Conservation (phyloP, 2,329 filamentous ascomycete genomes). For the Conoideocrella luteorostrata region DNA sequence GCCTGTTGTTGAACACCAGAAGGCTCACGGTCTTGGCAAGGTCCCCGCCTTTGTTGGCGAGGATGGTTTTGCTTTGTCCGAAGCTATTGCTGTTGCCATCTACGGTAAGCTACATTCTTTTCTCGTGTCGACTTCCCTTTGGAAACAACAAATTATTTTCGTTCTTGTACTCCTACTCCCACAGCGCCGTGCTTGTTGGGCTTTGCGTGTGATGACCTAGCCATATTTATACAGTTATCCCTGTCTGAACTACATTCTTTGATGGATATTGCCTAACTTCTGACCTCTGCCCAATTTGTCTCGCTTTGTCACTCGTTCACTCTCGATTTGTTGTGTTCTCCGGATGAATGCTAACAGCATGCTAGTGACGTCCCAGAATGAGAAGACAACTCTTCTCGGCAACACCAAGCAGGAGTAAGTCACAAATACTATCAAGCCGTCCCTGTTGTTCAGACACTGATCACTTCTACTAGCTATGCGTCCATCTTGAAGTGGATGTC, state of each 20-base stretch:
- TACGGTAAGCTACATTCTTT: conserved; percentile 72
- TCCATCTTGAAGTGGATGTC: conserved; percentile 98
- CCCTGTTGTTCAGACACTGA: conserved; percentile 24
- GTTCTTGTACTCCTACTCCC: neutral
- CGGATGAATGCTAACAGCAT: conserved; percentile 23
- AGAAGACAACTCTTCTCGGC: conserved; percentile 98
- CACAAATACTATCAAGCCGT: no score
- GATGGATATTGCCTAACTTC: conserved; percentile 93
- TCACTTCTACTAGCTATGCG: conserved; percentile 58
- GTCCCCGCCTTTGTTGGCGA: conserved; percentile 87
- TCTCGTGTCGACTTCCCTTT: no score
- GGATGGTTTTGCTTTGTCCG: conserved; percentile 84
- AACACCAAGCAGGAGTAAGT: conserved; percentile 99
- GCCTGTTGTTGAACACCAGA: conserved; percentile 69
- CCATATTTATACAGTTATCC: conserved; percentile 87
- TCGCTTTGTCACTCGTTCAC: conserved; percentile 1
- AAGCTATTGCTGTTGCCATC: conserved; percentile 92
- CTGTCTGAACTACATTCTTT: conserved; percentile 75
- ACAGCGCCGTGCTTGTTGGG: neutral
- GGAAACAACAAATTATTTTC: no score
- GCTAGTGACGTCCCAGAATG: conserved; percentile 95
- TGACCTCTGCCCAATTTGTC: conserved; percentile 43
- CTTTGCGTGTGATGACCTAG: conserved; percentile 59
- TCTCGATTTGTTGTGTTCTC: neutral
- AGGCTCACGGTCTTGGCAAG: conserved; percentile 83